Base-by-base conservation (phyloP, 2,329 filamentous ascomycete species). In the Blumeria graminis region DNA sequence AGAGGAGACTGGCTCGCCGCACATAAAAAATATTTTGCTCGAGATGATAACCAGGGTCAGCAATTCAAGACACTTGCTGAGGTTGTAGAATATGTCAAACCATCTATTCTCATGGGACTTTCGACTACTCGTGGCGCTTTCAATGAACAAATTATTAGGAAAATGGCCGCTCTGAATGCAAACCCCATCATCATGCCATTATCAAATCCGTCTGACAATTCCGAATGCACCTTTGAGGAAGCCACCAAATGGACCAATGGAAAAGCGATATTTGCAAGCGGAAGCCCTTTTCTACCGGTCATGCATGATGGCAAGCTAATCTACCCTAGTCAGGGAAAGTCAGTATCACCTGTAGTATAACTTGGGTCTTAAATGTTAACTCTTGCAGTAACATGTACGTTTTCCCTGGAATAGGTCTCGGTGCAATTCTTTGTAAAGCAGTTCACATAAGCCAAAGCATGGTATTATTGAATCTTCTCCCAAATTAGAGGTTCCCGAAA, bases 401-500 rank as follows among this genome's bases (percentile, higher is more conserved):
- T 10, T 94, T 93, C 67, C 87, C 87, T 0, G 86, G 86, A 0
- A 89, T 94, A 58, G 87, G 86, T 0, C 79, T 94, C 1, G 87
- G 85, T 10, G 77, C 77, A 3, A 77, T 94, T 1, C 75, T 94
- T 1, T 81, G 75, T 51, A 80, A 85, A 35, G 74, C 83, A 3
- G 72, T 71, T 13, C 73, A 78, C 1, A 71, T 94, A 28, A 62
- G 55, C 33, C 61, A 64, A 59, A 61, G 64, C 56, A 65, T 65
- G 63, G 62, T 64, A 59, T 32, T 34, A 46, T 14, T n/a, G 36
- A 34, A 18, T 28, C 39, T 50, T 22, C n/a, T 22, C 3, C 28
- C 13, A 34, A 38, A 53, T 11, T 33, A 18, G 22, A 32, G 9
- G 16, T n/a, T 38, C 28, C 18, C 13, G 36, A 1, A 13, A 11